Conservation (phyloP, 2,329 filamentous ascomycete species). For the Emmonsiellopsis sp. region DNA sequence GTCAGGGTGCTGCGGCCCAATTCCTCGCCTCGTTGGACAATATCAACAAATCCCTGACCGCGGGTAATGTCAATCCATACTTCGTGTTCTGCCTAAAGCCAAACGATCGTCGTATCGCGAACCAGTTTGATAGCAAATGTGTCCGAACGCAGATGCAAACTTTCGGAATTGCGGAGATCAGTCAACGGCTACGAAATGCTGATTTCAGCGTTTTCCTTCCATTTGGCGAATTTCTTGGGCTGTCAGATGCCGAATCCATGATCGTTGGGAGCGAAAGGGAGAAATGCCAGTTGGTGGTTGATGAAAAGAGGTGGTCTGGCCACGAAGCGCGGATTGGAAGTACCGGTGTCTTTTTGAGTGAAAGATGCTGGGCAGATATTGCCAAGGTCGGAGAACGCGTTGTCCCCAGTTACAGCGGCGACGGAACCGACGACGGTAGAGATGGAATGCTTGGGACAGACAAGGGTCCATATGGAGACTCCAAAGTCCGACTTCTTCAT, state of each 20-base stretch:
- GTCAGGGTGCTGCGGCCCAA: conserved; percentile 85
- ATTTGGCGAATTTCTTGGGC: conserved; percentile 87
- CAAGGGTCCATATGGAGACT: conserved; percentile 35
- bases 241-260: conserved; percentile 73
- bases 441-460: conserved; percentile 51
- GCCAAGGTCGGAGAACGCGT: conserved; percentile 61
- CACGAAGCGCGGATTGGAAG: conserved; percentile 87
- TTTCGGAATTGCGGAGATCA: conserved; percentile 94
- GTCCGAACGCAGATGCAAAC: conserved; percentile 91
- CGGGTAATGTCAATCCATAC: conserved; percentile 80
- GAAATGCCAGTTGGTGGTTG: conserved; percentile 82
- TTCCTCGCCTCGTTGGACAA: conserved; percentile 85
- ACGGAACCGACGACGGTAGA: conserved; percentile 47
- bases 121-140: conserved; percentile 98
- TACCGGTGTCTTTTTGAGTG: conserved; percentile 91
- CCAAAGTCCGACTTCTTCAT: conserved; percentile 47
- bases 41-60: conserved; percentile 75
- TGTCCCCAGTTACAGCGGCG: conserved; percentile 51
- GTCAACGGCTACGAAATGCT: conserved; percentile 80
- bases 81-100: conserved; percentile 97
- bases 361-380: conserved; percentile 90
- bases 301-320: conserved; percentile 82
- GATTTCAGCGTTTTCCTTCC: conserved; percentile 95
- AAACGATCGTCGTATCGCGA: conserved; percentile 92
- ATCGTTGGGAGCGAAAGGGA: conserved; percentile 88